Conservation (phyloP, 176 grass and related monocot species). For the Triticum timopheevii region DNA sequence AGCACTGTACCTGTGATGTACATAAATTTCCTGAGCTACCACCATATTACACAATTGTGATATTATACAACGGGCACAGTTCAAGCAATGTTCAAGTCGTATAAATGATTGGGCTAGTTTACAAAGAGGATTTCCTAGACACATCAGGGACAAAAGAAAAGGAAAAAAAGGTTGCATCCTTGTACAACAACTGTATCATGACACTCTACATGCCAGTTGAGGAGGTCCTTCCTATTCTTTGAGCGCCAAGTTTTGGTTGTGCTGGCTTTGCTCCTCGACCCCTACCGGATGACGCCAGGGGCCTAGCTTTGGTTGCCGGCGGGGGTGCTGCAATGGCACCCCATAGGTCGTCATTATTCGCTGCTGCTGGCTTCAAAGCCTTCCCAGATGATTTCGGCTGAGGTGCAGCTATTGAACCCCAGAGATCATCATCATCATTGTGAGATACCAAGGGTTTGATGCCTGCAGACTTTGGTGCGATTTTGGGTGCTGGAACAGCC, state of each 20-base stretch:
- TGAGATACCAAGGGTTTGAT: constrained; percentile 47
- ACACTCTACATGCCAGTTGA: constrained; percentile 54
- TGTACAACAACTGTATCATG: constrained; percentile 40
- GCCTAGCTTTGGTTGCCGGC: constrained; percentile 85
- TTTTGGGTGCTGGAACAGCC: constrained; percentile 57
- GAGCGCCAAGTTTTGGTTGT: constrained; percentile 86
- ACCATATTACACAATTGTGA: constrained; percentile 30
- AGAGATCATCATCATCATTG: constrained; percentile 63
- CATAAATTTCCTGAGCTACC: constrained; percentile 33
- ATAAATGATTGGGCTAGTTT: constrained; percentile 56
- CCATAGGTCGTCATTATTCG: constrained; percentile 66
- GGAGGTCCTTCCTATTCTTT: constrained; percentile 75
- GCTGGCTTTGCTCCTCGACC: constrained; percentile 74
- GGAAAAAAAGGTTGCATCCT: constrained; percentile 29
- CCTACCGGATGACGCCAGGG: constrained; percentile 70
- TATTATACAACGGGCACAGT: constrained; percentile 38
- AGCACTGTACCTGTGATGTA: constrained; percentile 25
- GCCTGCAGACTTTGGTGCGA: constrained; percentile 42
- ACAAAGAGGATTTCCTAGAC: constrained; percentile 50
- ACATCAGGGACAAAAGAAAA: neutral
- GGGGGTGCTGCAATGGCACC: constrained; percentile 88
- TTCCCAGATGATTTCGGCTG: constrained; percentile 67
- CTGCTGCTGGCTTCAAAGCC: constrained; percentile 43
- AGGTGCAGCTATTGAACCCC: constrained; percentile 88
- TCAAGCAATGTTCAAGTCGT: constrained; percentile 25